Evolutionary conservation across 768 basidiomycete genomes (phyloP).

Genomic region (Rhodosporidiobolus sp.): DNA sequence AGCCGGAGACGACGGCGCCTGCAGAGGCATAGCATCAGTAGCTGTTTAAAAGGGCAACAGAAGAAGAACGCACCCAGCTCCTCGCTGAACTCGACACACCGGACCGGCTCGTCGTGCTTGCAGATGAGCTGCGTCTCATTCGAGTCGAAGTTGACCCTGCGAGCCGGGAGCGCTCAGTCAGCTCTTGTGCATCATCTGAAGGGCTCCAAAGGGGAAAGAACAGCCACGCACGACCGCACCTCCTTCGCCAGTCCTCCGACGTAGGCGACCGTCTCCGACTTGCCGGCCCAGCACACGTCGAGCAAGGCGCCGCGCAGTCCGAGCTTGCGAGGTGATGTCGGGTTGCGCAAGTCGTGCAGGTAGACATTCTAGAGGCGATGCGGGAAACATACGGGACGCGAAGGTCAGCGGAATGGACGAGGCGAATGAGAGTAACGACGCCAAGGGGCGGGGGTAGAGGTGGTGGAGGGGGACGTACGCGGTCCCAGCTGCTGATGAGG

Average conservation of each 20-base stretch:
- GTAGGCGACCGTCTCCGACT: slow-evolving; percentile 60
- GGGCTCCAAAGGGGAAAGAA: background rate
- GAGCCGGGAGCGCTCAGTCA: background rate
- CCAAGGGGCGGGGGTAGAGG: background rate
- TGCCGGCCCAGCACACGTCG: slow-evolving; percentile 59
- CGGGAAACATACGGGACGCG: slow-evolving; percentile 36
- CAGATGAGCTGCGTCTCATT: slow-evolving; percentile 73
- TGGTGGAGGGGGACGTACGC: slow-evolving; percentile 51
- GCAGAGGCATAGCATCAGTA: background rate
- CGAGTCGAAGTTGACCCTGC: slow-evolving; percentile 70
- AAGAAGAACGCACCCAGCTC: slow-evolving; percentile 59
- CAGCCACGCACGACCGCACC: slow-evolving; percentile 67
- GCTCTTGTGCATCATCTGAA: background rate
- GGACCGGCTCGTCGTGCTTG: slow-evolving; percentile 74
- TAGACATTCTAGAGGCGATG: slow-evolving; percentile 59
- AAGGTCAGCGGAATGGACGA: slow-evolving; percentile 40
- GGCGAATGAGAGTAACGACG: background rate
- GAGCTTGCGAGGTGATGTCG: slow-evolving; percentile 66
- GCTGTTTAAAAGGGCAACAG: background rate
- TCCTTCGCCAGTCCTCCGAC: slow-evolving; percentile 84
- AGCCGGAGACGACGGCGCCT: slow-evolving; percentile 78
- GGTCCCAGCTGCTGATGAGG: slow-evolving; percentile 87
- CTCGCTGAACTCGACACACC: slow-evolving; percentile 67
- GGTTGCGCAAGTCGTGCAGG: slow-evolving; percentile 60
- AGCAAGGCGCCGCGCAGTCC: slow-evolving; percentile 86